Evolutionary conservation across 2,329 filamentous ascomycete species (phyloP), one percentile per base, ranked within the genome.

Genomic region (Pyrenophora graminea): DNA sequence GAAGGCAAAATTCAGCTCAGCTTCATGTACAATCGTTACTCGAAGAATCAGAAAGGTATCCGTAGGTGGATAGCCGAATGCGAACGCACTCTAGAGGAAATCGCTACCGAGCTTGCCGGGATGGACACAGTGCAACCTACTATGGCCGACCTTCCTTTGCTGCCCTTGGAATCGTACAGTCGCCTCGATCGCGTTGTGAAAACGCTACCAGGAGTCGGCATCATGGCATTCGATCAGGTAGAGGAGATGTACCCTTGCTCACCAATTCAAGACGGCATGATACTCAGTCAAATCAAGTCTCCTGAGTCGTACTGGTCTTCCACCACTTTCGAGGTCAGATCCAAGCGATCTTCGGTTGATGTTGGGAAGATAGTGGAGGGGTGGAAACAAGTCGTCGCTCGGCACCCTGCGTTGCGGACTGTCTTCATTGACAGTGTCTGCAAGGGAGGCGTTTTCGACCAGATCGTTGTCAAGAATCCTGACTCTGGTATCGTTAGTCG

Each of bases 201-300:
- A 52, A 60, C 62, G 2, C 49, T 70, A 2, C 62, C 65, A 1
- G 38, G 41, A 4, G 56, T 43, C 17, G 68, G 67, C 1, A 53
- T 71, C 13, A 18, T 39, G 1, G 62, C 61, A 0, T 63, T 56
- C 21, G 59, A 64, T 6, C 57, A 63, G 21, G 61, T 71, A 2
- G 67, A 70, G 36, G 64, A 70, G 36, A 67, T 71, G 17, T 71
- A 70, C 43, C 67, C 68, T 36, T 70, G 67, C 42, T 68, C 64
- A 10, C 48, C 64, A 2, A 67, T 71, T 30, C 68, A 71, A 39
- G 64, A 69, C 18, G 68, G 68, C 6, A 69, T 71, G 64, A 60
- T 71, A 10, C 52, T 71, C 8, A 67, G 66, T 39, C 68, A 71
- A 36, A 68, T 70, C 45, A 67, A 64, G 27, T 58, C 66, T 25